Conservation (phyloP, 23 red algal genomes). For the Gracilaria caudata region DNA sequence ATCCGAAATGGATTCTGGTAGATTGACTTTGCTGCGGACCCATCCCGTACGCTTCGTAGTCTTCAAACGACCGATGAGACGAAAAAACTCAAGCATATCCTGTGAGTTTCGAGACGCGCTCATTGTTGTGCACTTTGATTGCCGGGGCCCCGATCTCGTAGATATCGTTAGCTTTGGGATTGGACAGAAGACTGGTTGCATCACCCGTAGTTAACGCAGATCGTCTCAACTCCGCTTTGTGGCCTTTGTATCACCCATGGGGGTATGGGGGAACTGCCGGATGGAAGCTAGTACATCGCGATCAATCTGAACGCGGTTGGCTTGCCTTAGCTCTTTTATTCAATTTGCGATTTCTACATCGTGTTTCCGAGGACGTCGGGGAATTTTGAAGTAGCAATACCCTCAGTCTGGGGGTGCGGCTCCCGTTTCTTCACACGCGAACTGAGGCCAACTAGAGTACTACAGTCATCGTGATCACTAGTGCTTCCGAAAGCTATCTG, state of each 20-base stretch:
- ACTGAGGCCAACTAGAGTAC: no score
- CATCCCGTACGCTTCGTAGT: constrained; percentile 87
- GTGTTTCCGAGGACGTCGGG: no score
- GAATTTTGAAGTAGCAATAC: no score
- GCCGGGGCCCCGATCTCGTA: not conserved
- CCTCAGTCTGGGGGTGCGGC: no score
- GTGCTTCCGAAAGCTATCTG: no score
- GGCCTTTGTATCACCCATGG: no score
- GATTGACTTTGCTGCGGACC: constrained; percentile 60
- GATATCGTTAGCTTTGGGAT: not conserved
- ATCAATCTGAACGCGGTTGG: not conserved
- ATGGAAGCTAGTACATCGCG: not conserved
- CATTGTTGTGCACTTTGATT: not conserved
- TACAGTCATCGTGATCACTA: no score
- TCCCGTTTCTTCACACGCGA: no score
- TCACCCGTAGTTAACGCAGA: not conserved
- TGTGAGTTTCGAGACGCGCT: not conserved
- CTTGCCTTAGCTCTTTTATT: not conserved
- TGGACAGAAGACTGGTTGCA: not conserved
- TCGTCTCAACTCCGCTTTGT: not conserved
- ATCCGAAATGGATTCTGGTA: constrained; percentile 87
- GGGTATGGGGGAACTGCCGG: no score
- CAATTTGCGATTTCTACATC: not conserved
- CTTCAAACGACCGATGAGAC: constrained; percentile 68
- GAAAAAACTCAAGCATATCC: constrained; percentile 34